Evolutionary conservation across 805 yeast genomes (phyloP).

Genomic region (Candida anglica): DNA sequence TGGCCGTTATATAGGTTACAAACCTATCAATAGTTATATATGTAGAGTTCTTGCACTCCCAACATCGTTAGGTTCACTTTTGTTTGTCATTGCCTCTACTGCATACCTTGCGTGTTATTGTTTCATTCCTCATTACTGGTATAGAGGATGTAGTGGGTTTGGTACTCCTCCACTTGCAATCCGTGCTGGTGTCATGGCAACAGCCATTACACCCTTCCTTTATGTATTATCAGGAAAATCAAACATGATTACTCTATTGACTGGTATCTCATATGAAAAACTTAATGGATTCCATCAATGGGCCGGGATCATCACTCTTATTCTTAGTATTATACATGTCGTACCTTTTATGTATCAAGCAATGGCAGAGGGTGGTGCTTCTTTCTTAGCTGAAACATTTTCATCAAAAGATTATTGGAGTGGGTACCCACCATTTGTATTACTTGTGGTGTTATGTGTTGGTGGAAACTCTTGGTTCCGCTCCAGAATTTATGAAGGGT

Average conservation of each 20-base stretch:
- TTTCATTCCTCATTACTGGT: conserved; percentile 47
- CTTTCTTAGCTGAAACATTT: conserved; percentile 8
- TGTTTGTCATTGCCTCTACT: conserved; percentile 30
- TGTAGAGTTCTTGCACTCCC: conserved; percentile 27
- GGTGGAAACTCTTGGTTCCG: conserved; percentile 40
- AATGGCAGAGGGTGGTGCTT: conserved; percentile 45
- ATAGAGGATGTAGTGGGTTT: conserved; percentile 49
- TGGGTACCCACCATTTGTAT: conserved; percentile 49
- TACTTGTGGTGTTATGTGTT: conserved; percentile 40
- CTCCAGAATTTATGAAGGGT: conserved; percentile 40
- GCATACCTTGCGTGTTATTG: conserved; percentile 33
- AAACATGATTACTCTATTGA: conserved; percentile 43
- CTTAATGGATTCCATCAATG: conserved; percentile 50
- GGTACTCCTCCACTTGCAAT: conserved; percentile 59
- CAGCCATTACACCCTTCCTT: conserved; percentile 48
- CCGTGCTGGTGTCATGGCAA: conserved; percentile 48
- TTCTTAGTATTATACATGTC: conserved; percentile 46
- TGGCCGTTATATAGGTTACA: conserved; percentile 33
- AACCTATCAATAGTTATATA: conserved; percentile 21
- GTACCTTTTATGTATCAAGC: conserved; percentile 47
- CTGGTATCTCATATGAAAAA: conserved; percentile 56
- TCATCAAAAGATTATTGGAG: conserved; percentile 12
- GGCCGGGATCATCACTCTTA: conserved; percentile 37
- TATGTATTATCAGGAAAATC: conserved; percentile 50
- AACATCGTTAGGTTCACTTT: conserved; percentile 32